Base-by-base conservation (phyloP, 345 rosid genomes). In the Hibiscus tridactylites region DNA sequence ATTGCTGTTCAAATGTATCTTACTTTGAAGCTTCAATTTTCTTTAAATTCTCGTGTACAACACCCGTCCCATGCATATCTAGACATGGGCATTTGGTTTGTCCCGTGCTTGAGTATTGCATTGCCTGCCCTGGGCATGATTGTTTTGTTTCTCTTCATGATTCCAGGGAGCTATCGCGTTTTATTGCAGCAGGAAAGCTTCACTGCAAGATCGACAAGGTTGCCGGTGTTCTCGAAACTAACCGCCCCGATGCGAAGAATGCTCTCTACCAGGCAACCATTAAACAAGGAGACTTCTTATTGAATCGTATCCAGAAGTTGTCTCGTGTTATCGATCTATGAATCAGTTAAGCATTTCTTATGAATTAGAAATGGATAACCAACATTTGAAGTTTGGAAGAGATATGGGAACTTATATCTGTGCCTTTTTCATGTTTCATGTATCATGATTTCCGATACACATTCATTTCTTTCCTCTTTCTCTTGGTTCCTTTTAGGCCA, bases 161-260 rank as follows among this genome's bases (percentile, higher is more conserved):
- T 79, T 64, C 21, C 86, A 95, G 99, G 89, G 99, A 96, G 81
- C 87, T 96, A n/a, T 92, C 97, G 6, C 88, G 90, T 2, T 96
- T 92, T 65, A 96, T 96, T 59, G 96, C 99, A 3, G 98, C 96
- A 3, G 98, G 99, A 71, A 96, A 96, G 80, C 98, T 96, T 71
- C 97, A 96, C 74, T 96, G 99, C 91, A 96, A 88, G 91, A 96
- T 96, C 71, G 99, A 96, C 78, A 96, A 96, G 81, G 99, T 92
- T 76, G 97, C 95, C 15, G 99, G 98, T 72, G 98, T 96, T 75
- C 89, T 96, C 16, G 99, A 96, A 84, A 96, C 99, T 2, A 91
- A 91, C 81, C 91, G 95, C 10, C 98, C 99, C 3, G 99, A 96
- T 82, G 97, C 93, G 4, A 35, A 35, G 6, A 35, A 35, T 5